Conservation (phyloP, 179 eudicot genomes). For the Camellia oleifera region DNA sequence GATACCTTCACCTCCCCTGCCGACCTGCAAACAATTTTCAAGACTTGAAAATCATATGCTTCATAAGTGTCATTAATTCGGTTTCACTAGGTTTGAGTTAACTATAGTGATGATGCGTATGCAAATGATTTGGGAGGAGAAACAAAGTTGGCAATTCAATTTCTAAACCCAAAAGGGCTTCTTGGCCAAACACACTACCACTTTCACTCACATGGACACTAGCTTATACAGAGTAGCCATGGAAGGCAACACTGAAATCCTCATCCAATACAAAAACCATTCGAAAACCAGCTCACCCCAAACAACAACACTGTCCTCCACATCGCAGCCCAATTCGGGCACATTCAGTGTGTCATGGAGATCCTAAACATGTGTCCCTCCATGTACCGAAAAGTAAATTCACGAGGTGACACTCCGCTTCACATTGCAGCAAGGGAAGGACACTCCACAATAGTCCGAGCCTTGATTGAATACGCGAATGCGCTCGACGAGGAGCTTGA, state of each 20-base stretch:
- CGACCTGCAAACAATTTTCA: constrained; percentile 9
- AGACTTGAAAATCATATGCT: no score
- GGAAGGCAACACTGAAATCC: not conserved
- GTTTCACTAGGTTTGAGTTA: not conserved
- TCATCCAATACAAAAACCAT: not conserved
- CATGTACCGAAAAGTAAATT: not conserved
- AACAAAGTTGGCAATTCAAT: no score
- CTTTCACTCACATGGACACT: constrained; percentile 8
- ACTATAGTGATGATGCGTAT: no score
- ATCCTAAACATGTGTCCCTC: constrained; percentile 12
- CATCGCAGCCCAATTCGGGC: constrained; percentile 16
- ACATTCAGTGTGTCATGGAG: constrained; percentile 5
- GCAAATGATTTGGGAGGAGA: not conserved
- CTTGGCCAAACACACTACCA: no score
- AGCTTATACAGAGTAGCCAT: constrained; percentile 19
- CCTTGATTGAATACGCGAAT: constrained; percentile 10
- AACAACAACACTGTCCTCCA: constrained; percentile 22
- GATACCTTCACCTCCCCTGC: constrained; percentile 3
- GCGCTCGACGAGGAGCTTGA: constrained; percentile 15
- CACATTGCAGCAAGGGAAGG: constrained; percentile 25
- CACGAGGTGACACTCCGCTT: constrained; percentile 16
- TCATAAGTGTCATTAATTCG: not conserved
- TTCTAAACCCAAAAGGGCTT: no score
- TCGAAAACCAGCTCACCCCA: constrained; percentile 16
- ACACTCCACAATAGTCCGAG: not conserved